A percentile compares a stretch with the other conserved stretches of the same genome.
These are phyloP conservation scores for Blastobotrys persicus DNA, from an alignment of 1,139 yeast genomes.

Conservation along the genomic window DNA sequence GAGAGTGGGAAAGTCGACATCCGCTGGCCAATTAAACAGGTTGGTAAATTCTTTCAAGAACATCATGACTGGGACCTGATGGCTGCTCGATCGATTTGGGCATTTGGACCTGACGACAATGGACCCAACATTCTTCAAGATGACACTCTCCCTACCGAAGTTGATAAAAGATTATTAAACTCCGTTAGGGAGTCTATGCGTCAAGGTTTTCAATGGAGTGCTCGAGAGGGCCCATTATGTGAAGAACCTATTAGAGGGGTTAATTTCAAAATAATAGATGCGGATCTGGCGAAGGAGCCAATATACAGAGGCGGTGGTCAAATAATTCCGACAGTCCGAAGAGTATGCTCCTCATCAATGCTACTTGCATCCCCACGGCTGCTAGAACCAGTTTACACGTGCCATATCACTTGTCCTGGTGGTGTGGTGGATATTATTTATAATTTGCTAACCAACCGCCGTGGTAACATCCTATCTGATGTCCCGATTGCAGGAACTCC, in stretches of 20 bases:
- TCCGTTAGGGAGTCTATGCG: constrained; percentile 53
- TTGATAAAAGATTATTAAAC: constrained; percentile 53
- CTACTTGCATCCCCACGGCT: constrained; percentile 76
- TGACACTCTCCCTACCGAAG: constrained; percentile 74
- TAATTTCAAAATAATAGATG: constrained; percentile 69
- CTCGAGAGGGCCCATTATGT: constrained; percentile 84
- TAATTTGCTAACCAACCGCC: constrained; percentile 55
- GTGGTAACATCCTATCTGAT: constrained; percentile 60
- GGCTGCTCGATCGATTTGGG: constrained; percentile 81
- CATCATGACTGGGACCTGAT: constrained; percentile 79
- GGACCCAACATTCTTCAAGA: constrained; percentile 65
- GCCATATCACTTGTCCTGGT: constrained; percentile 56
- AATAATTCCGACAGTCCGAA: constrained; percentile 75
- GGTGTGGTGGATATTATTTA: constrained; percentile 49
- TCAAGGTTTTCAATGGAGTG: constrained; percentile 83
- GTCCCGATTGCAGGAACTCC: constrained; percentile 73
- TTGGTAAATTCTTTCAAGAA: constrained; percentile 55
- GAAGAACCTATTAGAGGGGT: constrained; percentile 77
- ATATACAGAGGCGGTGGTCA: constrained; percentile 63
- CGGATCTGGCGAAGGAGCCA: constrained; percentile 49
- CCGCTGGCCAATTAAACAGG: constrained; percentile 39
- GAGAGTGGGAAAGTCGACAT: constrained; percentile 48
- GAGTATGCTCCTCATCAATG: constrained; percentile 82
- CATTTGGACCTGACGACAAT: constrained; percentile 62
- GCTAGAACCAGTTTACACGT: constrained; percentile 78